Evolutionary conservation across 2,329 filamentous ascomycete genomes (phyloP), one percentile per base, ranked within the genome.

Genomic region (Hypoxylon sp.): DNA sequence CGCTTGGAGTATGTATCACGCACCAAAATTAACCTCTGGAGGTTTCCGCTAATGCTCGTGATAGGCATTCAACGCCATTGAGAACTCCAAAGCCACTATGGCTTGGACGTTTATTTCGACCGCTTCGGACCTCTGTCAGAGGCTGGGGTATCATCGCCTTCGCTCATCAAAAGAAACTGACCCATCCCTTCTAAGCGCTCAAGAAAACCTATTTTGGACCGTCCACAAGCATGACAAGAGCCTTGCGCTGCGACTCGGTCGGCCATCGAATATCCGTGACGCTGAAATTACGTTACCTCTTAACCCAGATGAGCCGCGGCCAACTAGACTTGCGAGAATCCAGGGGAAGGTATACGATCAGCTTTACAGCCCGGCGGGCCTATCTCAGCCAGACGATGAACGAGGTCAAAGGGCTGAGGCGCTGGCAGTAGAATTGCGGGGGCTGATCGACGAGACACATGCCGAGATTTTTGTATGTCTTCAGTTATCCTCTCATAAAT

Each of bases 31-130:
- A 19, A 13, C n/a, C 6, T 17, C n/a, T 7, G 30, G 2, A 25
- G 6, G 23, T 0, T 21, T 11, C 21, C 25, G 10, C 50, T 67
- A 7, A 71, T 51, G 14, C n/a, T 3, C 0, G 19, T 50, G 19
- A 9, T 23, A 80, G 79, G 70, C 78, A 7, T 70, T 78, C 5
- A 70, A 80, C 19, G 73, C 75, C 5, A 69, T 81, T 10, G 80
- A 82, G 53, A 70, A 74, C 14, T 76, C 76, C 0, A 78, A 74
- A 48, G 74, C 75, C 4, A 71, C 72, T 14, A 50, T 72, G 34
- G 78, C 79, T 14, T 81, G 79, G 75, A 77, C 68, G 2, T 74
- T 78, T n/a, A 79, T 81, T 21, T 80, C 79, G 2, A 70, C 69
- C n/a, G 79, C 80, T 4, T 67, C 75, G 7, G 75, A 75, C 34